Percentiles rank a stretch among this genome's conserved stretches.
These are phyloP conservation scores for Tolypocladium ophioglossoides DNA, from an alignment of 2,329 filamentous ascomycete genomes.

Conservation along the genomic window DNA sequence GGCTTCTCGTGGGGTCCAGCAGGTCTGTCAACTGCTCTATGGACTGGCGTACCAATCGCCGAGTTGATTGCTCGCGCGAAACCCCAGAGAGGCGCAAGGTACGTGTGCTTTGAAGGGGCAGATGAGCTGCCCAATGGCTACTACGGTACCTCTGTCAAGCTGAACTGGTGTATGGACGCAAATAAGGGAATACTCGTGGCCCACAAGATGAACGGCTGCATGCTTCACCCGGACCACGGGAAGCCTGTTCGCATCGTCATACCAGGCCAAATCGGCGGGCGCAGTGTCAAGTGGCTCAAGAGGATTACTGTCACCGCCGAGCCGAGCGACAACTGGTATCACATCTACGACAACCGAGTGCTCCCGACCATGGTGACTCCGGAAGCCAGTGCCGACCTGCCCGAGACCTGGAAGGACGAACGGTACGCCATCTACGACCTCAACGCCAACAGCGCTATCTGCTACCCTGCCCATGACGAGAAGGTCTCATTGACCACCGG, in stretches of 20 bases:
- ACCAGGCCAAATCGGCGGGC: slow-evolving; percentile 82
- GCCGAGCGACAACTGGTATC: slow-evolving; percentile 90
- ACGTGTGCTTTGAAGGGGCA: slow-evolving; percentile 85
- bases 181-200: slow-evolving; percentile 80
- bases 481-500: slow-evolving; percentile 38
- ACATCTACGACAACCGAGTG: slow-evolving; percentile 88
- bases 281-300: slow-evolving; percentile 90
- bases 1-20: slow-evolving; percentile 92
- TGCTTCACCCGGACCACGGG: slow-evolving; percentile 73
- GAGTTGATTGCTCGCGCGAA: slow-evolving; percentile 60
- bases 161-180: slow-evolving; percentile 79
- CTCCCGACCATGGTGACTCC: slow-evolving; percentile 79
- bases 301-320: slow-evolving; percentile 64
- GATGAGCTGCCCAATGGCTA: slow-evolving; percentile 81
- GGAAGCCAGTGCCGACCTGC: slow-evolving; percentile 64
- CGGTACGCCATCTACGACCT: slow-evolving; percentile 89
- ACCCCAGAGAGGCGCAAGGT: slow-evolving; percentile 61
- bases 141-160: slow-evolving; percentile 79
- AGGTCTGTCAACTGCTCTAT: slow-evolving; percentile 77
- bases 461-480: slow-evolving; percentile 72
- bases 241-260: slow-evolving; percentile 75
- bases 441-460: slow-evolving; percentile 75
- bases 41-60: slow-evolving; percentile 69
- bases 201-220: slow-evolving; percentile 83
- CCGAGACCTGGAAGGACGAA: slow-evolving; percentile 77